These are phyloP conservation scores for Pseudozyma flocculosa DNA, from an alignment of 1,284 basidiomycete species.

Conservation along the genomic window DNA sequence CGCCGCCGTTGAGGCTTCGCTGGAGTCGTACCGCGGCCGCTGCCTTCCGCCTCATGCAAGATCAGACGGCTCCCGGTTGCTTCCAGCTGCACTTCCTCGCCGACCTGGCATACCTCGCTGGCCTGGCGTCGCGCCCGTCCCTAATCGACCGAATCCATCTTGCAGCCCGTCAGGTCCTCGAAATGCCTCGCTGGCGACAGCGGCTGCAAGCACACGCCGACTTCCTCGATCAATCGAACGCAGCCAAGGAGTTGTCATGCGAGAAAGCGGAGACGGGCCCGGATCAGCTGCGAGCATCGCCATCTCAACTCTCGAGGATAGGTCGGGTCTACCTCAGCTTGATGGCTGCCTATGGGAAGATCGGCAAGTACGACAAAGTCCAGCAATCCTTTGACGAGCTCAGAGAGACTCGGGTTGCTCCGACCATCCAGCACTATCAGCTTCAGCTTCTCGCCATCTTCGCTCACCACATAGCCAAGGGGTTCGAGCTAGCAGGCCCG, in stretches of 20 bases:
- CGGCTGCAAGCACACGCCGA: background rate
- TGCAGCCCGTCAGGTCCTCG: background rate
- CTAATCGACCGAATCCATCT: background rate
- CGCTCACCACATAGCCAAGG: background rate
- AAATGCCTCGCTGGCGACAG: background rate
- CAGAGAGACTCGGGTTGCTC: background rate
- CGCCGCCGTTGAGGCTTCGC: background rate
- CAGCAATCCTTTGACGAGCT: slow-evolving; percentile 12
- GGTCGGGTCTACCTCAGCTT: slow-evolving; percentile 1
- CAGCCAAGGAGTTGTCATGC: too few species aligned
- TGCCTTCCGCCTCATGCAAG: background rate
- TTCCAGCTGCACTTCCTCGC: background rate
- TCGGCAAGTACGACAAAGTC: slow-evolving; percentile 5
- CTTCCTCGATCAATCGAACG: too few species aligned
- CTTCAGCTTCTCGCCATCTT: slow-evolving; percentile 16
- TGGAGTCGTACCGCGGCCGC: background rate
- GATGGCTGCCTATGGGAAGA: slow-evolving; percentile 8
- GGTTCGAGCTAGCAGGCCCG: too few species aligned
- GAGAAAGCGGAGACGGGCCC: too few species aligned
- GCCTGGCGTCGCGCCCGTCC: too few species aligned
- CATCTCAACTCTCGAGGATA: background rate
- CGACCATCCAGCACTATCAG: slow-evolving; percentile 13
- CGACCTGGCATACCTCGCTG: background rate
- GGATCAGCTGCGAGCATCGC: background rate
- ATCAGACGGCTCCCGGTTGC: background rate